Conservation (phyloP, 495 filamentous ascomycete genomes). For the Penicillium steckii region DNA sequence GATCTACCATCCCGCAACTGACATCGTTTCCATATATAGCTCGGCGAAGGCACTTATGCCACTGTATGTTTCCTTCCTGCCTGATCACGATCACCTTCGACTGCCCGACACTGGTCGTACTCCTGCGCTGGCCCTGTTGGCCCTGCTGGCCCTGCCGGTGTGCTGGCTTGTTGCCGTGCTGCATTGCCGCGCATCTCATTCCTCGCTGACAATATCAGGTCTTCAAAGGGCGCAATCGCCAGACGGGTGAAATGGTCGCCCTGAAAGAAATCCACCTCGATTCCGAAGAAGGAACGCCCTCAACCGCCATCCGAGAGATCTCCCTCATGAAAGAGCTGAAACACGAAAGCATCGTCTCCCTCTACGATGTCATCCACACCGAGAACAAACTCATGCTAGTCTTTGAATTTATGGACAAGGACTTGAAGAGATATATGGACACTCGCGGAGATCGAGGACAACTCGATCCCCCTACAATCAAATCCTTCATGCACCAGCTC, state of each 20-base stretch:
- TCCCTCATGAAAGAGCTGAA: conserved; percentile 99
- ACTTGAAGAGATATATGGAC: conserved; percentile 99
- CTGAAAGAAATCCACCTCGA: conserved; percentile 99
- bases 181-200: too few species aligned
- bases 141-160: too few species aligned
- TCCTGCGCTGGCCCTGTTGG: background rate
- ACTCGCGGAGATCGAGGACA: conserved; percentile 78
- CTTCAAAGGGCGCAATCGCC: conserved; percentile 96
- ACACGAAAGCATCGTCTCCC: conserved; percentile 94
- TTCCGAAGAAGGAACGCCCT: conserved; percentile 96
- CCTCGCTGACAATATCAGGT: conserved; percentile 56
- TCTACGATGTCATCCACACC: conserved; percentile 98
- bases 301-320: conserved; percentile 98
- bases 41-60: conserved; percentile 98
- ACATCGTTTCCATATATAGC: conserved; percentile 38
- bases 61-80: conserved; percentile 62
- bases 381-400: conserved; percentile 99
- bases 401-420: conserved; percentile 97
- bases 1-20: conserved; percentile 10
- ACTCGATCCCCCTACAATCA: conserved; percentile 81
- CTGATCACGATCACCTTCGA: background rate
- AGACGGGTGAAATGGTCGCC: conserved; percentile 92
- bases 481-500: conserved; percentile 96
- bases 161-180: too few species aligned
- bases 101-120: background rate